Conservation (phyloP, 306 rosid genomes). For the Prunus salicina region DNA sequence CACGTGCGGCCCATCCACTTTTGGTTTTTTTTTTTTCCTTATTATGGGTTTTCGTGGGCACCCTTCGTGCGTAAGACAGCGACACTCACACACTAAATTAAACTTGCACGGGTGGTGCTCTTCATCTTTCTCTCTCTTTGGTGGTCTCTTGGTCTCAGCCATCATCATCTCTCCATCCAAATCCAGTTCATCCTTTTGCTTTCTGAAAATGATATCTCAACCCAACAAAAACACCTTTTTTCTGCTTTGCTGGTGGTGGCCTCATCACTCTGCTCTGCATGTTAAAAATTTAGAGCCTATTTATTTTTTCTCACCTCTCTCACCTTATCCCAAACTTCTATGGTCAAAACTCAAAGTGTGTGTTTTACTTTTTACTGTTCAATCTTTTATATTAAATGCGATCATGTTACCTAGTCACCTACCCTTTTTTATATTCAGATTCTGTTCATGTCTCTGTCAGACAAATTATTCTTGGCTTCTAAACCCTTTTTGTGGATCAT, state of each 20-base stretch:
- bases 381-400: not conserved
- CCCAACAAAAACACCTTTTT: not conserved
- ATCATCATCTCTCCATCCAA: not conserved
- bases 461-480: not conserved
- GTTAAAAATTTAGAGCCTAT: not conserved
- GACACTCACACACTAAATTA: slow-evolving; percentile 38
- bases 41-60: slow-evolving; percentile 46
- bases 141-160: not conserved
- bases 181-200: slow-evolving; percentile 21
- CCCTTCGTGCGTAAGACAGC: slow-evolving; percentile 56
- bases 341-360: not conserved
- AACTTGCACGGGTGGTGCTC: slow-evolving; percentile 58
- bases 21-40: slow-evolving; percentile 9
- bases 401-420: not conserved
- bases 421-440: not conserved
- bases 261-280: not conserved
- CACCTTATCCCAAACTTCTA: not conserved
- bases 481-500: not conserved
- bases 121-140: slow-evolving; percentile 21
- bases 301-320: not conserved
- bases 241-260: not conserved
- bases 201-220: slow-evolving; percentile 44
- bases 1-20: slow-evolving; percentile 62
- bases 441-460: not conserved
- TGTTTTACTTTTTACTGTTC: no score